These are phyloP conservation scores for Mediolabrus comicus DNA, from an alignment of 108 stramenopile species.

Conservation along the genomic window DNA sequence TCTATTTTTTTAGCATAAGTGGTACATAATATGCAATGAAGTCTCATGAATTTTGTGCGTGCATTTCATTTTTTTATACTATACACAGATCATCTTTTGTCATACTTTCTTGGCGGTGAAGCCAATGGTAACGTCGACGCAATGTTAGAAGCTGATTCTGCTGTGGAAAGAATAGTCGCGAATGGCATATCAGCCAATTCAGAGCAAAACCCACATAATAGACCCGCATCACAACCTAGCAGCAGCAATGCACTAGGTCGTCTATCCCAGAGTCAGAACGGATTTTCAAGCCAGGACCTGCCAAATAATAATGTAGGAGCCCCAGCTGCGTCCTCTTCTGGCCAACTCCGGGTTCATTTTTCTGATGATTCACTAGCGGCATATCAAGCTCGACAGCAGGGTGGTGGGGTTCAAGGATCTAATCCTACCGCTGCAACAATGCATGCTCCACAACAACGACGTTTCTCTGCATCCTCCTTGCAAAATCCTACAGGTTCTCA, in stretches of 20 bases:
- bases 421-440: constrained; percentile 3
- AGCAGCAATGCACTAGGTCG: neutral
- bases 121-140: neutral
- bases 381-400: neutral
- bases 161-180: neutral
- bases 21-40: too few species aligned
- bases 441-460: constrained; percentile 13
- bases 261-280: neutral
- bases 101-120: constrained; percentile 68
- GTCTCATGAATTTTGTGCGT: neutral
- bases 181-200: neutral
- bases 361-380: neutral
- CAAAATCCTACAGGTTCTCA: constrained; percentile 13
- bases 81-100: constrained; percentile 64
- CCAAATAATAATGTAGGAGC: neutral
- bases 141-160: neutral
- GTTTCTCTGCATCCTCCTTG: constrained; percentile 1
- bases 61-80: neutral
- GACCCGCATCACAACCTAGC: neutral
- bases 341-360: neutral
- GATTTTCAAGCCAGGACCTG: neutral
- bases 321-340: neutral
- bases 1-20: too few species aligned
- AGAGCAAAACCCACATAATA: neutral
- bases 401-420: neutral